These are phyloP conservation scores for Apodospora peruviana DNA, from an alignment of 495 filamentous ascomycete species.

Conservation along the genomic window DNA sequence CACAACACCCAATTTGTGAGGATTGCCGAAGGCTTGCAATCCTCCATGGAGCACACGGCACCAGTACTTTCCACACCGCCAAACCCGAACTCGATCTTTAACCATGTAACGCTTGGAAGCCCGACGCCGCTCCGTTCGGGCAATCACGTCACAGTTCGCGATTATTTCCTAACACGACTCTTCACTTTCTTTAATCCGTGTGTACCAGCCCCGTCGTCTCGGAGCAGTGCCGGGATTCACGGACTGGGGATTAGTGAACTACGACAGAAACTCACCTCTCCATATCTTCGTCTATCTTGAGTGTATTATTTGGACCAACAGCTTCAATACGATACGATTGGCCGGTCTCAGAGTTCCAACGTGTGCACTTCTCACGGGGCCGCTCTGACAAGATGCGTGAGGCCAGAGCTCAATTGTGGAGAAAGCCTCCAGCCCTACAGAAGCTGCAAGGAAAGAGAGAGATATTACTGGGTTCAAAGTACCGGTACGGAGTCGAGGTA, in stretches of 20 bases:
- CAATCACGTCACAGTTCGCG: background rate
- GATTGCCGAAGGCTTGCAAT: background rate
- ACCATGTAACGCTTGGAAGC: background rate
- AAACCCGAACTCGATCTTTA: background rate
- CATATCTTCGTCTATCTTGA: background rate
- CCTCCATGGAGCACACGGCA: background rate
- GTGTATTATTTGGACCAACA: background rate
- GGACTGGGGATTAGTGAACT: background rate
- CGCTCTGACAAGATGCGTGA: background rate
- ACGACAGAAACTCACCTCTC: too few relatives aligned
- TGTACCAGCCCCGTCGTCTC: too few relatives aligned
- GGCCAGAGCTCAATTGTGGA: background rate
- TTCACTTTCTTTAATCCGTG: background rate
- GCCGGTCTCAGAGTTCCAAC: background rate
- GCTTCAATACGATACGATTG: background rate
- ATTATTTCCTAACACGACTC: background rate
- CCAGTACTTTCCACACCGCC: constrained; percentile 3
- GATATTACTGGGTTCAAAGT: constrained; percentile 11
- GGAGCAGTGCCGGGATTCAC: background rate
- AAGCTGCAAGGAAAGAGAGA: constrained; percentile 6
- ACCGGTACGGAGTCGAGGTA: background rate
- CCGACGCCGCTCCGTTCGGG: background rate
- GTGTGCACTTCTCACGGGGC: background rate
- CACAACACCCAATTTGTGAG: too few relatives aligned
- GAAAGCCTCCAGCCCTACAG: constrained; percentile 1